Evolutionary conservation across 2,329 filamentous ascomycete genomes (phyloP).

Genomic region (Aspergillus awamori): DNA sequence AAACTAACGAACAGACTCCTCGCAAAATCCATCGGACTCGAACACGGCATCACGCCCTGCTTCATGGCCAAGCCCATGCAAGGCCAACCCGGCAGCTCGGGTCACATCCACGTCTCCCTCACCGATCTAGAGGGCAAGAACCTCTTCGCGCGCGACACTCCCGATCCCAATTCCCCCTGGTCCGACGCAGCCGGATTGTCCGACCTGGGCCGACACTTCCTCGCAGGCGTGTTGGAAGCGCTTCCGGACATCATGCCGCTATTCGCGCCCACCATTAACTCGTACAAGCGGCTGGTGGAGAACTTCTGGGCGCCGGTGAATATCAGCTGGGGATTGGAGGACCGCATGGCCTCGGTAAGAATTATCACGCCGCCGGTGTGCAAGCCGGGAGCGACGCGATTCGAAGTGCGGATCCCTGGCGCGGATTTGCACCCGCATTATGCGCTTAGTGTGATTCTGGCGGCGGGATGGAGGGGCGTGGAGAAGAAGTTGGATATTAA

Average conservation of each 20-base stretch:
- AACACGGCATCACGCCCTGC: conserved; percentile 87
- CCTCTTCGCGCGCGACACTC: conserved; percentile 71
- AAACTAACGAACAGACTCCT: conserved; percentile 58
- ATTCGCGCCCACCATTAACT: conserved; percentile 90
- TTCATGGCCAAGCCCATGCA: conserved; percentile 97
- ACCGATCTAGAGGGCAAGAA: conserved; percentile 78
- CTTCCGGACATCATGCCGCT: conserved; percentile 93
- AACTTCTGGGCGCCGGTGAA: conserved; percentile 99
- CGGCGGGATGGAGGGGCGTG: conserved; percentile 85
- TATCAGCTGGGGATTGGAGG: conserved; percentile 92
- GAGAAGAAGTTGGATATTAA: conserved; percentile 85
- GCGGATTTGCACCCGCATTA: conserved; percentile 88
- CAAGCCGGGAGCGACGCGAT: conserved; percentile 61
- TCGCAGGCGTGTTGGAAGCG: conserved; percentile 83
- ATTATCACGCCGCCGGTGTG: conserved; percentile 86
- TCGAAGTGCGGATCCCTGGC: conserved; percentile 44
- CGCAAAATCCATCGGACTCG: conserved; percentile 81
- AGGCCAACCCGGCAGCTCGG: conserved; percentile 87
- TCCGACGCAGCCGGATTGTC: conserved; percentile 76
- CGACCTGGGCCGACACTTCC: conserved; percentile 88
- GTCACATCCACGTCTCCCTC: conserved; percentile 90
- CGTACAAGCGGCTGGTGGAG: conserved; percentile 94
- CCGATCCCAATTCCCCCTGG: conserved; percentile 71
- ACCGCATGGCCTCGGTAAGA: conserved; percentile 85
- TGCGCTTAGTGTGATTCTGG: conserved; percentile 84